Evolutionary conservation across 306 rosid genomes (phyloP).

Genomic region (Heteromeles arbutifolia): DNA sequence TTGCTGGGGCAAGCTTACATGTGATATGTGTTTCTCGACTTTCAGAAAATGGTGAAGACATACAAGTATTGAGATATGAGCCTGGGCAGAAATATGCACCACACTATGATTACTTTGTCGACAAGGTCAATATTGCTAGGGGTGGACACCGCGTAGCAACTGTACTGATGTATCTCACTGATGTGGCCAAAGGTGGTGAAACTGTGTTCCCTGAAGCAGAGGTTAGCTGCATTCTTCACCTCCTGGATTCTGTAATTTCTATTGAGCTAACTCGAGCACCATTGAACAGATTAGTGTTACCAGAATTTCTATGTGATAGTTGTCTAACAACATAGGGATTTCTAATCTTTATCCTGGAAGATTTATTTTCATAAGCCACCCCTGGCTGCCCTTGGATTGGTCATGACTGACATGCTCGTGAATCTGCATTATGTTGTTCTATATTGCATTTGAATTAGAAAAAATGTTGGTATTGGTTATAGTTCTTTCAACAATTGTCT

Average conservation of each 20-base stretch:
- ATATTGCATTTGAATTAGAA: background rate
- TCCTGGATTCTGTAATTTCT: background rate
- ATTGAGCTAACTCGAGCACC: background rate
- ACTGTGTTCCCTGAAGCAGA: conserved; percentile 88
- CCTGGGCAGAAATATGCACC: conserved; percentile 95
- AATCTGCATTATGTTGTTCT: background rate
- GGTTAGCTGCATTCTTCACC: conserved; percentile 45
- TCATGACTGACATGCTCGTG: background rate
- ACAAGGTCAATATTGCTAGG: conserved; percentile 79
- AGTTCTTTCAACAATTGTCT: background rate
- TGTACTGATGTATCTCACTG: conserved; percentile 86
- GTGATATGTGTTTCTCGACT: conserved; percentile 18
- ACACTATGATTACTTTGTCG: conserved; percentile 81
- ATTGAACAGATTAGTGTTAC: background rate
- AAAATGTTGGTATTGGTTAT: background rate
- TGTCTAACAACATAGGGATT: background rate
- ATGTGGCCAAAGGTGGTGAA: conserved; percentile 90
- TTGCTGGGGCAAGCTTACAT: background rate
- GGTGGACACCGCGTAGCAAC: conserved; percentile 94
- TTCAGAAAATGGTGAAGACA: conserved; percentile 97
- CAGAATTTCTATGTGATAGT: background rate
- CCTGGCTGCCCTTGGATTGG: background rate
- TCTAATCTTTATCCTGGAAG: background rate
- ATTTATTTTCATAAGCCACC: background rate
- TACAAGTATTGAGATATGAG: conserved; percentile 94